These are phyloP conservation scores for Coniella lustricola DNA, from an alignment of 2,329 filamentous ascomycete species.

Conservation along the genomic window DNA sequence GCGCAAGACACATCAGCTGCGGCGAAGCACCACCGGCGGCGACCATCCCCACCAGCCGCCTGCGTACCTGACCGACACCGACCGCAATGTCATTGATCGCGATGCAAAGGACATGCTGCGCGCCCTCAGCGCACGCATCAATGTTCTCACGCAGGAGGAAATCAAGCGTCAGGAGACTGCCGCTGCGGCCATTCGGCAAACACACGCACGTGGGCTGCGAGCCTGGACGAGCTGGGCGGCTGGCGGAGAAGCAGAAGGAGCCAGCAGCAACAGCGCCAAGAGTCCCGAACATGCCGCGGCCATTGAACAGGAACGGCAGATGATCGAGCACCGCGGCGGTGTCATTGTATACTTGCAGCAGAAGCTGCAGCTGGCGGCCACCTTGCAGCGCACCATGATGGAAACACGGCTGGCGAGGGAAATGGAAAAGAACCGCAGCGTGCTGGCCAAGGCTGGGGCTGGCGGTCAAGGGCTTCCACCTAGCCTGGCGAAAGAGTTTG, in stretches of 20 bases:
- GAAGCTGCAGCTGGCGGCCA: constrained; percentile 67
- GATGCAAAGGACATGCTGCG: constrained; percentile 80
- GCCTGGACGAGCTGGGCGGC: constrained; percentile 57
- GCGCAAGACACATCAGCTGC: constrained; percentile 43
- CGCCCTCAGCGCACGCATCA: constrained; percentile 76
- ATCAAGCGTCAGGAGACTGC: constrained; percentile 72
- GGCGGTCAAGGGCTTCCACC: constrained; percentile 22
- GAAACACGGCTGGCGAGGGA: constrained; percentile 78
- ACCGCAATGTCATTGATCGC: constrained; percentile 81
- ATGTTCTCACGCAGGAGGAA: constrained; percentile 73
- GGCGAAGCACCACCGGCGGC: constrained; percentile 32
- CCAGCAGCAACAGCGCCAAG: constrained; percentile 37
- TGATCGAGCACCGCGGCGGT: constrained; percentile 68
- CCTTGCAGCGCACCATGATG: constrained; percentile 85
- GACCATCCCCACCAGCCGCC: constrained; percentile 30
- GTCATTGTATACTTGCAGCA: constrained; percentile 77
- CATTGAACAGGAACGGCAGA: constrained; percentile 60
- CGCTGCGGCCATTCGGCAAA: constrained; percentile 62
- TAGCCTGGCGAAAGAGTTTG: constrained; percentile 19
- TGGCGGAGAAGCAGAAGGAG: constrained; percentile 48
- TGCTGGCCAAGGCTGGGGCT: constrained; percentile 66
- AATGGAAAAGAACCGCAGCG: constrained; percentile 81
- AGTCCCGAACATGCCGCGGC: constrained; percentile 62
- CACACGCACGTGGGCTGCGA: constrained; percentile 58
- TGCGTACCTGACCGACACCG: constrained; percentile 64